A percentile compares a stretch with the other conserved stretches of the same genome.
Evolutionary conservation across 2,329 filamentous ascomycete species (phyloP).

Genomic region (Fusarium stilboides): DNA sequence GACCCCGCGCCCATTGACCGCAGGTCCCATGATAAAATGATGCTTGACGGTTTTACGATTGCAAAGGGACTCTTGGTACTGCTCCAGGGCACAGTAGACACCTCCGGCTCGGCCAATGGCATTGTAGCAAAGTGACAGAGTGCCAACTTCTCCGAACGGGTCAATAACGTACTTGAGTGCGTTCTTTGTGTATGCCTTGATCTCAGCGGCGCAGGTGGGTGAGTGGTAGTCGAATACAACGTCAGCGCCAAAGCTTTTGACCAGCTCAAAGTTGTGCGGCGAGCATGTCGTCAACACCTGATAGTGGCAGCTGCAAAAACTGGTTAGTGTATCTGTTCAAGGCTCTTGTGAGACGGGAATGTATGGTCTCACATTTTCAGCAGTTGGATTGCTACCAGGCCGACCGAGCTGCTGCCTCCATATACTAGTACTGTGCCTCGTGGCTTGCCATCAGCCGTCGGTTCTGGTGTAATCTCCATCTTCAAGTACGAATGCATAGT

Average conservation of each 20-base stretch:
- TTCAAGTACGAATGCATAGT: neutral
- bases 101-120: constrained; percentile 58
- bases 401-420: neutral
- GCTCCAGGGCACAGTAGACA: constrained; percentile 54
- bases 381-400: neutral
- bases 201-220: constrained; percentile 44
- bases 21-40: neutral
- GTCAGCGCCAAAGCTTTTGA: constrained; percentile 57
- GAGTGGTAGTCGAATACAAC: constrained; percentile 58
- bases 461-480: neutral
- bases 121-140: constrained; percentile 54
- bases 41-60: constrained; percentile 9
- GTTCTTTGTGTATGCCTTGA: neutral
- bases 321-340: no score
- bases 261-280: constrained; percentile 53
- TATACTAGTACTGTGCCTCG: neutral
- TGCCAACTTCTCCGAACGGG: neutral
- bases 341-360: no score
- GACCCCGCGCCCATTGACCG: neutral
- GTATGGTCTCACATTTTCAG: neutral
- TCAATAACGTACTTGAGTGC: neutral
- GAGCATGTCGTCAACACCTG: neutral
- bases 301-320: neutral
- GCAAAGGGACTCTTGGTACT: constrained; percentile 7
- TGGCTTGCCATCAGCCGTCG: neutral